Base-by-base conservation (phyloP, 139 green algal genomes). In the Mesotaenium endlicherianum region DNA sequence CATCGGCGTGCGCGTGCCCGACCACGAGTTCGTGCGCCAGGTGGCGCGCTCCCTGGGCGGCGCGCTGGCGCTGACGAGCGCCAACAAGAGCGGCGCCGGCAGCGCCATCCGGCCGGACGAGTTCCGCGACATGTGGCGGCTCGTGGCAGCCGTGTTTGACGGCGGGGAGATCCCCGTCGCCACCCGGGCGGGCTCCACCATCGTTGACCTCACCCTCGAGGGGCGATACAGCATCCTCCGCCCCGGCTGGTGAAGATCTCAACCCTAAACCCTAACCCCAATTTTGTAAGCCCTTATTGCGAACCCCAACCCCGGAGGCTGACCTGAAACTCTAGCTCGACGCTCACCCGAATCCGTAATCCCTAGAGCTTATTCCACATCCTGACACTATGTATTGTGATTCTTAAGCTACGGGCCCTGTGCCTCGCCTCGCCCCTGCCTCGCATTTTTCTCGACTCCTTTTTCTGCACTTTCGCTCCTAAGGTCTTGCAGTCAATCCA, bases 91-190 rank as follows among this genome's bases (percentile, higher is more conserved):
- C 60, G 57, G 86, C 41, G 45, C 6, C 14, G 16, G 39, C 0
- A 85, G 55, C 44, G 75, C 84, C n/a, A 70, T 84, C 1, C 17
- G 11, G 14, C 77, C 86, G 31, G 49, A 43, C n/a, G 86, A 90
- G 43, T 90, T 90, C 36, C 2, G 47, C 0, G 59, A 81, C 5
- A 16, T 90, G 36, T 90, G 86, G 86, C 11, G 2, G 26, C 26
- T 39, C 20, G 91, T 86, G 30, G 84, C 85, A 0, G 38, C 42
- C 14, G 86, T 90, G 55, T 90, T 89, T 41, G 86, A 90, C 3
- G 86, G 85, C 34, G 86, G 86, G 0, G 2, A 34, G 17, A 17
- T 90, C 1, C 30, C 31, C 3, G n/a, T n/a, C n/a, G 84, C 20
- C 2, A 53, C 17, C 11, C 26, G 86, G 1, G 77, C n/a, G 31